Base-by-base conservation (phyloP, 1,284 basidiomycete genomes). In the Fomitopsis betulina region DNA sequence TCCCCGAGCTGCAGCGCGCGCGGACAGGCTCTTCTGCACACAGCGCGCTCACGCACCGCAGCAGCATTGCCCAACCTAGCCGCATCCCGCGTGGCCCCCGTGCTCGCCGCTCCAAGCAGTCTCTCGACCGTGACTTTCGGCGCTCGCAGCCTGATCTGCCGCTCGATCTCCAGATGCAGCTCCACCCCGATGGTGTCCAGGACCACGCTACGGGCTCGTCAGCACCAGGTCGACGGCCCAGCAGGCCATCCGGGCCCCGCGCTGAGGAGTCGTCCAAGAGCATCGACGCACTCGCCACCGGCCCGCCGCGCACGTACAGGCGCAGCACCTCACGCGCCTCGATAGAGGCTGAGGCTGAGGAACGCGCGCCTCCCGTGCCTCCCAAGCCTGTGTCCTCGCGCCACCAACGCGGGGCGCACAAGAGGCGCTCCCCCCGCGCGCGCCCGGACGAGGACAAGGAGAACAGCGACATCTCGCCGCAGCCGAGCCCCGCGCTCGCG, bases 401-500 rank as follows among this genome's bases (percentile, higher is more conserved):
- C 38, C 21, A 23, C 2, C 53, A 54, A 7, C 35, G 53, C 53
- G 33, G 35, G 5, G 38, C 35, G 53, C 53, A n/a, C 27, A 39
- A 27, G 45, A 47, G n/a, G 25, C 25, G 27, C 25, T 27, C 45
- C 38, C 38, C 53, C 12, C 27, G 27, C 42, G 15, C 8, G 15
- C 25, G 21, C 25, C 25, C 7, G 37, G 52, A 43, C 8, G 53
- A 53, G 33, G 65, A 64, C 55, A 70, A 69, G 59, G 67, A 68
- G 64, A 70, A 70, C 60, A 68, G 54, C 42, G 38, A 57, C 8
- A 37, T 54, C 15, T 56, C 61, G 1, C 63, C 65, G 10, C 7
- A 15, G 9, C 51, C 51, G 32, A 43, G 38, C 23, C 47, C 51
- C 7, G 23, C 27, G 27, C 25, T 42, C 23, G 47, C 42, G 5